These are phyloP conservation scores for Colletotrichum viniferum DNA, from an alignment of 2,329 filamentous ascomycete species.

Conservation along the genomic window DNA sequence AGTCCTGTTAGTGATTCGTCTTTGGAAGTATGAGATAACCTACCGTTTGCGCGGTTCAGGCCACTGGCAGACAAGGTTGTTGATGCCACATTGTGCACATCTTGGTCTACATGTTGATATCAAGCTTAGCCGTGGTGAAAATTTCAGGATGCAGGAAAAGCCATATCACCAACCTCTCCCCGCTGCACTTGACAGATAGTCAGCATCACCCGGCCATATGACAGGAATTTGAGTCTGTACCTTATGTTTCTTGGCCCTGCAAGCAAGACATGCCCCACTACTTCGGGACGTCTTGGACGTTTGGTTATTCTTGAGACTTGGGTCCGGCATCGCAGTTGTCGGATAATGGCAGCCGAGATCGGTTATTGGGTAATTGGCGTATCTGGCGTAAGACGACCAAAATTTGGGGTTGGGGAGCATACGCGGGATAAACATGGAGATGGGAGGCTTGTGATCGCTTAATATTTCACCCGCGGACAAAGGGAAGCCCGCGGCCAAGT, in stretches of 20 bases:
- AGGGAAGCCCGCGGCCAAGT: not conserved
- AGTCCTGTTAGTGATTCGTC: not conserved
- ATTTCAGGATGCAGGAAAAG: not conserved
- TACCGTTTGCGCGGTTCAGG: constrained; percentile 18
- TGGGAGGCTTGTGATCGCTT: not conserved
- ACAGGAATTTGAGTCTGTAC: not conserved
- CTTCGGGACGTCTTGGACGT: not conserved
- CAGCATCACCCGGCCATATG: not conserved
- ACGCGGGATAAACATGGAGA: not conserved
- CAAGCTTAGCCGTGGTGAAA: not conserved
- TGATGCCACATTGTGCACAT: constrained; percentile 17
- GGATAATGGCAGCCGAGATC: not conserved
- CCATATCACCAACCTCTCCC: not conserved
- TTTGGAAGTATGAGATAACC: not conserved
- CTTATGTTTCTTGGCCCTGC: constrained; percentile 16
- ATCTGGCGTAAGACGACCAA: not conserved
- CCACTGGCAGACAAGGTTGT: constrained; percentile 13
- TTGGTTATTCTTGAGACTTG: not conserved
- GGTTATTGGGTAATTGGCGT: not conserved
- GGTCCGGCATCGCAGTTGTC: not conserved
- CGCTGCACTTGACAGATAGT: constrained; percentile 5
- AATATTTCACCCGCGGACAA: constrained; percentile 1
- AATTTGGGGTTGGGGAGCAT: not conserved
- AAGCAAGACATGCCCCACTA: constrained; percentile 14
- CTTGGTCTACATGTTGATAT: not conserved